Percentiles rank a stretch among this genome's conserved stretches.
Conservation (phyloP, 805 yeast genomes). For the Saturnispora besseyi region DNA sequence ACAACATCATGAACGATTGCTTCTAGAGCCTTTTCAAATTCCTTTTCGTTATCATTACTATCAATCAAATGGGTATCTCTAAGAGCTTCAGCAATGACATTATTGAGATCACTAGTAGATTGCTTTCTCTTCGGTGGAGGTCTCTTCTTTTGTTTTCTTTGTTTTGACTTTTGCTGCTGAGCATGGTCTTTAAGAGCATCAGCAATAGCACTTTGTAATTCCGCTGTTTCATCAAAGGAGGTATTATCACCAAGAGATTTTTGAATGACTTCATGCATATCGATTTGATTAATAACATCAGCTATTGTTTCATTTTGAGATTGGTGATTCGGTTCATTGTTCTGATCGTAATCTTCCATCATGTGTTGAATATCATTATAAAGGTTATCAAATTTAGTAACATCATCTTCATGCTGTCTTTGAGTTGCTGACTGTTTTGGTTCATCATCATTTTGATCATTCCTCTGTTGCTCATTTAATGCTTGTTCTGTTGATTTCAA, state of each 20-base stretch:
- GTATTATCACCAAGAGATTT: constrained; percentile 15
- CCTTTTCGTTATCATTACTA: constrained; percentile 22
- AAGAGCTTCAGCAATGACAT: constrained; percentile 22
- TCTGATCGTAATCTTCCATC: neutral
- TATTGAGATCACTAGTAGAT: constrained; percentile 12
- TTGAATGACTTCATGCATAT: constrained; percentile 14
- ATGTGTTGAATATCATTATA: constrained; percentile 9
- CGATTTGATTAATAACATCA: constrained; percentile 11
- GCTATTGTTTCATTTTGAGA: constrained; percentile 3
- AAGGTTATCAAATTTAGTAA: constrained; percentile 4
- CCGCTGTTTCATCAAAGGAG: constrained; percentile 14
- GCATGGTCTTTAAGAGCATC: constrained; percentile 18
- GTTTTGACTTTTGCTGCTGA: constrained; percentile 4
- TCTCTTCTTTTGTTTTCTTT: neutral
- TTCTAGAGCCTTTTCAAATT: constrained; percentile 44
- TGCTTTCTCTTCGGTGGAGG: neutral
- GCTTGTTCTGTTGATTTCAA: constrained; percentile 13
- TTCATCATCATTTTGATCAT: neutral
- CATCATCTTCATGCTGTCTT: constrained; percentile 4
- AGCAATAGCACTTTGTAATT: constrained; percentile 22
- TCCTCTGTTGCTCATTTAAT: neutral
- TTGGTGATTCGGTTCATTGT: neutral
- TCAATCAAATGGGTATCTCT: constrained; percentile 9
- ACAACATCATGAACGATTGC: constrained; percentile 50
- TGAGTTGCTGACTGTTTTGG: constrained; percentile 2